Percentiles rank a stretch among this genome's conserved stretches.
Evolutionary conservation across 2,329 filamentous ascomycete genomes (phyloP).

Genomic region (Fusarium chuoi): DNA sequence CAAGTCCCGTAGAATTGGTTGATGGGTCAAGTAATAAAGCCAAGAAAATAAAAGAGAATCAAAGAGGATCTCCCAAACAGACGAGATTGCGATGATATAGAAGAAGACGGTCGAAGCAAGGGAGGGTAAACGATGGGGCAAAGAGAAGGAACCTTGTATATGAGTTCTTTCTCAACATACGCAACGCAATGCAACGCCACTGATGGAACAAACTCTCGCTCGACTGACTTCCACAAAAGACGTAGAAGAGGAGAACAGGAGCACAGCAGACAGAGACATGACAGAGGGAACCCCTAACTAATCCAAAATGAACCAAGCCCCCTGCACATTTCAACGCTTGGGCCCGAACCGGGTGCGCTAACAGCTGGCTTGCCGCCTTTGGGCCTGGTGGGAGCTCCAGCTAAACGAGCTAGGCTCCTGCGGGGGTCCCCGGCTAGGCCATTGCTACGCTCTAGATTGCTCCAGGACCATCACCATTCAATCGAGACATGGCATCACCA

Average conservation of each 20-base stretch:
- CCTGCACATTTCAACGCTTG: constrained; percentile 33
- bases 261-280: constrained; percentile 5
- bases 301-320: constrained; percentile 18
- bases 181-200: not conserved
- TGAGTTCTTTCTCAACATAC: constrained; percentile 2
- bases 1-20: constrained; percentile 18
- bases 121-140: not conserved
- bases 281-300: constrained; percentile 19
- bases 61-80: constrained; percentile 14
- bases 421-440: constrained; percentile 19
- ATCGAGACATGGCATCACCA: constrained; percentile 6
- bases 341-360: constrained; percentile 42
- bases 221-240: not conserved
- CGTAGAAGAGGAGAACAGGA: constrained; percentile 11
- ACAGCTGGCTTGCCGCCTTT: constrained; percentile 33
- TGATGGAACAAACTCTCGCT: not conserved
- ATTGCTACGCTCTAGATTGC: constrained; percentile 31
- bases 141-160: constrained; percentile 20
- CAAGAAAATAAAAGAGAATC: constrained; percentile 21
- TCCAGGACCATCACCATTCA: constrained; percentile 24
- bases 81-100: constrained; percentile 20
- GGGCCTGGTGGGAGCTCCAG: constrained; percentile 33
- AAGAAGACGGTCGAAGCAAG: constrained; percentile 21
- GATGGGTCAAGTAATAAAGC: constrained; percentile 11
- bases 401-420: constrained; percentile 1